Evolutionary conservation across 2,329 filamentous ascomycete genomes (phyloP), one percentile per base, ranked within the genome.

Genomic region (Trichoderma breve): DNA sequence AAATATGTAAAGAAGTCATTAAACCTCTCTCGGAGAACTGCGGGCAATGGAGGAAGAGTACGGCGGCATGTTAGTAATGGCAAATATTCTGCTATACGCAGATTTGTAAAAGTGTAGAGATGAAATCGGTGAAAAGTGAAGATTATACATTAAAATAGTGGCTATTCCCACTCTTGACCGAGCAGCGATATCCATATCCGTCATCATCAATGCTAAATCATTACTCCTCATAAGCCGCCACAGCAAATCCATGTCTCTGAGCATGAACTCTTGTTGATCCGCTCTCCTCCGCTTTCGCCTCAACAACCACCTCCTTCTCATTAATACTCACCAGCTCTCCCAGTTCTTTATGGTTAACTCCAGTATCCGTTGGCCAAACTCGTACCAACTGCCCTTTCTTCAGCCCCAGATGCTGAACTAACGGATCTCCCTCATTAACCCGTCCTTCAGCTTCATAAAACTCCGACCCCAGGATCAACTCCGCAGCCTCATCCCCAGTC

Each of bases 321-420:
- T 82, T 82, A 68, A 92, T 76, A 32, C 83, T 83, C 14, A 90
- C 81, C 70, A 92, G 79, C 47, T 73, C 80, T 0, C 91, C 91
- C 2, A 78, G 76, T 75, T 93, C 90, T 73, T 85, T 86, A 77
- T 90, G 84, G 6, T 78, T 83, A 63, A 81, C 84, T 4, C 90
- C 90, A 47, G 87, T 86, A 78, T 93, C 91, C 1, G 84, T 86
- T 2, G 90, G 91, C 83, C 86, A 89, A 26, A 92, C 79, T 77
- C 85, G 82, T 3, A 93, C 87, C 57, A 79, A 73, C 24, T 87
- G 82, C 1, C 90, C 90, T 71, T 81, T 83, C 65, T 81, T 80
- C 73, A 93, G 77, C 1, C 83, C 83, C 57, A 86, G 79, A 1
- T 86, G 80, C 36, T 74, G 73, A 0, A 81, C 83, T 4, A 83